These are phyloP conservation scores for Ogataea degrootiae DNA, from an alignment of 805 yeast species.

Conservation along the genomic window DNA sequence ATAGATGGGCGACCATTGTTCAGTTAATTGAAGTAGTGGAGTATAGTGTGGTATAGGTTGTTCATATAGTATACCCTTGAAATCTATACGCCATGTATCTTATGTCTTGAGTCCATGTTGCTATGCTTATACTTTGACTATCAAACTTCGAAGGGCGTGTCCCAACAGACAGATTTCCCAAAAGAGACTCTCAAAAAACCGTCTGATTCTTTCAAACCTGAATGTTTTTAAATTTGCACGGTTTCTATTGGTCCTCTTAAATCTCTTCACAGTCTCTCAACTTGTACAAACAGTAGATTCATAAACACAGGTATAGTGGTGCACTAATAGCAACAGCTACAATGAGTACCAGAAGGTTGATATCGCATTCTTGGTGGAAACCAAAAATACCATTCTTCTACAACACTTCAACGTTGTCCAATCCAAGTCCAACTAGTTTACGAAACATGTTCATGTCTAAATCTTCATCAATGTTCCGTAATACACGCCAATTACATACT, in stretches of 20 bases:
- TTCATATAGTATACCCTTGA: too few relatives aligned
- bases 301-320: neutral
- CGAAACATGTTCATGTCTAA: neutral
- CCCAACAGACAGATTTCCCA: neutral
- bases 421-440: neutral
- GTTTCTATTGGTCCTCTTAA: neutral
- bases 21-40: too few relatives aligned
- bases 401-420: neutral
- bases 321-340: too few relatives aligned
- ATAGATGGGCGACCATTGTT: constrained; percentile 25
- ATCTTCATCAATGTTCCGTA: neutral
- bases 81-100: too few relatives aligned
- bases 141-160: too few relatives aligned
- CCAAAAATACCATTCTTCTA: neutral
- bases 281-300: neutral
- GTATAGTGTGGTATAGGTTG: too few relatives aligned
- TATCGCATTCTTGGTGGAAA: neutral
- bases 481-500: constrained; percentile 10
- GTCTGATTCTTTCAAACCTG: neutral
- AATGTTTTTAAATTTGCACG: neutral
- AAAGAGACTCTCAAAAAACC: neutral
- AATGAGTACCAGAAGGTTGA: neutral
- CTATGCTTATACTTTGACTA: too few relatives aligned
- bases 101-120: too few relatives aligned
- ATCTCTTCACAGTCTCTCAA: neutral